phyloP scores from a whole-genome alignment of 208 protist genomes.

The Trypanosoma platydactyli region DNA sequence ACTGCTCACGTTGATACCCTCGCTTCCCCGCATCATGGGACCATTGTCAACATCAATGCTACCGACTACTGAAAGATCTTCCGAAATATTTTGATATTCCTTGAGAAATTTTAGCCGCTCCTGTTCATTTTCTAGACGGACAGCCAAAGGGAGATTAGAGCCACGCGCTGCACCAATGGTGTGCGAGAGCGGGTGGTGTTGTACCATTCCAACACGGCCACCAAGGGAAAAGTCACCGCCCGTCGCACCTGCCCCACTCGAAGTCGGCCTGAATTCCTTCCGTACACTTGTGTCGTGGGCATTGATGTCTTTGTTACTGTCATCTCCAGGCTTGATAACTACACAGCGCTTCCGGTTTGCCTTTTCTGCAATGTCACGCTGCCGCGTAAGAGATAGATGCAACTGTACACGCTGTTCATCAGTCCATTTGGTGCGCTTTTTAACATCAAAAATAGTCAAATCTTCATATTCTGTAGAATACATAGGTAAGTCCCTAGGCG shows the following conservation, averaged over 20 bases:
- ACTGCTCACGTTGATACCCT: background rate
- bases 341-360: slow-evolving; percentile 53
- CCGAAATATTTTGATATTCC: slow-evolving; percentile 41
- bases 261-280: background rate
- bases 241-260: background rate
- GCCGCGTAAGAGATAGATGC: slow-evolving; percentile 83
- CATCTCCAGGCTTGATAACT: slow-evolving; percentile 15
- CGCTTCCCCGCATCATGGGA: background rate
- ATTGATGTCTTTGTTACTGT: background rate
- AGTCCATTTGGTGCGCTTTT: slow-evolving; percentile 61
- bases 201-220: slow-evolving; percentile 68
- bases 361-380: slow-evolving; percentile 66
- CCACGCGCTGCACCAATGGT: slow-evolving; percentile 65
- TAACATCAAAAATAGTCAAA: background rate
- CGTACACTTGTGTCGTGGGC: background rate
- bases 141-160: slow-evolving; percentile 59
- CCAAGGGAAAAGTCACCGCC: slow-evolving; percentile 74
- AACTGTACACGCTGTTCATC: slow-evolving; percentile 88
- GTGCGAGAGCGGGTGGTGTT: slow-evolving; percentile 68
- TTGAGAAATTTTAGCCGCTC: slow-evolving; percentile 76
- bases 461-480: slow-evolving; percentile 27
- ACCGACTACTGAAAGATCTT: slow-evolving; percentile 37
- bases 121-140: slow-evolving; percentile 67
- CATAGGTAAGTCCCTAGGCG: no score
- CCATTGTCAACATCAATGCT: slow-evolving; percentile 6